Evolutionary conservation across 2,329 filamentous ascomycete species (phyloP).

Genomic region (Blumeriella jaapii): DNA sequence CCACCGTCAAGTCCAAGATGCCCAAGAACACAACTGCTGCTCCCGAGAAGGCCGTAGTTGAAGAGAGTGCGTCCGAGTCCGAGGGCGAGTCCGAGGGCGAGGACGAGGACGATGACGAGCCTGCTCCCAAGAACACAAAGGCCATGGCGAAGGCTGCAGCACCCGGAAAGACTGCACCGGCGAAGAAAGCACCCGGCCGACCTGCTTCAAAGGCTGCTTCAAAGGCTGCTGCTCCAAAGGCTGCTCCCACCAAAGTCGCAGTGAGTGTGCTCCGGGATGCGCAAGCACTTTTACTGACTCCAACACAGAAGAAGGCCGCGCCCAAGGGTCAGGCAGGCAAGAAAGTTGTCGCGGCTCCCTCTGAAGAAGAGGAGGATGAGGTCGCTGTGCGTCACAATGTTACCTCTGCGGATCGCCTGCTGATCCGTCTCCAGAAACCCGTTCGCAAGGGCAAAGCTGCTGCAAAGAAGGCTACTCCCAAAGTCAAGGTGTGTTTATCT

Average conservation of each 20-base stretch:
- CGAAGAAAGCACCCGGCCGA: neutral
- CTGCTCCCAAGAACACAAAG: slow-evolving; percentile 1
- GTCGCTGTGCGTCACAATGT: neutral
- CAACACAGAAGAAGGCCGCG: slow-evolving; percentile 1
- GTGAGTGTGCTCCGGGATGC: slow-evolving; percentile 2
- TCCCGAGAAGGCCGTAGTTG: slow-evolving; percentile 6
- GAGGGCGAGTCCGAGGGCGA: no score
- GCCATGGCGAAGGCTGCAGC: slow-evolving; percentile 1
- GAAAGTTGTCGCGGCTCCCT: neutral
- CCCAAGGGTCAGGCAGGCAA: neutral
- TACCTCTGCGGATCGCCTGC: neutral
- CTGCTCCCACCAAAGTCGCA: slow-evolving; percentile 1
- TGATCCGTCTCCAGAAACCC: neutral
- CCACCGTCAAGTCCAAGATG: slow-evolving; percentile 15
- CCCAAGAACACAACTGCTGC: slow-evolving; percentile 20
- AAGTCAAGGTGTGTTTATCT: neutral
- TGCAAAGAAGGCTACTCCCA: neutral
- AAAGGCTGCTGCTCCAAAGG: slow-evolving; percentile 5
- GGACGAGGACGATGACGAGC: no score
- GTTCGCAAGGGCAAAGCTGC: neutral
- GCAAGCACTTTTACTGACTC: neutral
- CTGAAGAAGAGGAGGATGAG: neutral
- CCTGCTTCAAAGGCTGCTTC: no score
- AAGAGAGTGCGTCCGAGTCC: slow-evolving; percentile 1
- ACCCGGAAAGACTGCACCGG: slow-evolving; percentile 1